These are phyloP conservation scores for Groenewaldozyma salmanticensis DNA, from an alignment of 805 yeast genomes.

Conservation along the genomic window DNA sequence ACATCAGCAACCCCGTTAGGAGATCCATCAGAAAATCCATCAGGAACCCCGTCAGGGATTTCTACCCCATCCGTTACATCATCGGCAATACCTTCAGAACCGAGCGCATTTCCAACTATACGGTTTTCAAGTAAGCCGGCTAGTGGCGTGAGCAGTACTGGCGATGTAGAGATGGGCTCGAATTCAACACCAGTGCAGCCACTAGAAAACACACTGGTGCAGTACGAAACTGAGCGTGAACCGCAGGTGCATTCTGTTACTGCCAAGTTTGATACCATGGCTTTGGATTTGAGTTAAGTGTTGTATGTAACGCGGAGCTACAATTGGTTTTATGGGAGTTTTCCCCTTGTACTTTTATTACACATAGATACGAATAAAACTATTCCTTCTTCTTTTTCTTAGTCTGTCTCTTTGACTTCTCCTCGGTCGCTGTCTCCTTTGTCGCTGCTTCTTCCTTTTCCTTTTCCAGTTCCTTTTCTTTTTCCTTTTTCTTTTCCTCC, in stretches of 20 bases:
- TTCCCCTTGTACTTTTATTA: not conserved
- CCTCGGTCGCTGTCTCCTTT: not conserved
- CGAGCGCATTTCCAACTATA: too few relatives aligned
- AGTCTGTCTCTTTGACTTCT: constrained; percentile 3
- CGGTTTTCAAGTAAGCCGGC: too few relatives aligned
- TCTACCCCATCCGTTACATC: too few relatives aligned
- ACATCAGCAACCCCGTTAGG: too few relatives aligned
- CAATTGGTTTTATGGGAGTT: too few relatives aligned
- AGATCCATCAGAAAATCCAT: too few relatives aligned
- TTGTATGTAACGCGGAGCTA: too few relatives aligned
- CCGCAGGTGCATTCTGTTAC: not conserved
- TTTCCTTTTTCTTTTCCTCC: constrained; percentile 14
- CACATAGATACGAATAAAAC: constrained; percentile 1
- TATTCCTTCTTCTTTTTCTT: constrained; percentile 6
- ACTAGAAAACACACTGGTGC: constrained; percentile 6
- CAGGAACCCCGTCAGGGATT: too few relatives aligned
- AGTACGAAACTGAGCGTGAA: constrained; percentile 6
- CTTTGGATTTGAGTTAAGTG: constrained; percentile 5
- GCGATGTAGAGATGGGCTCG: too few relatives aligned
- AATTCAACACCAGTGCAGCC: too few relatives aligned
- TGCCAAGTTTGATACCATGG: constrained; percentile 11
- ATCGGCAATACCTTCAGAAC: too few relatives aligned
- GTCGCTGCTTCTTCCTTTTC: constrained; percentile 6
- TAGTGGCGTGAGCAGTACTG: too few relatives aligned
- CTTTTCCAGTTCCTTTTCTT: constrained; percentile 3